Base-by-base conservation (phyloP, 192 early-diverging fungal genomes). In the Podila verticillata region DNA sequence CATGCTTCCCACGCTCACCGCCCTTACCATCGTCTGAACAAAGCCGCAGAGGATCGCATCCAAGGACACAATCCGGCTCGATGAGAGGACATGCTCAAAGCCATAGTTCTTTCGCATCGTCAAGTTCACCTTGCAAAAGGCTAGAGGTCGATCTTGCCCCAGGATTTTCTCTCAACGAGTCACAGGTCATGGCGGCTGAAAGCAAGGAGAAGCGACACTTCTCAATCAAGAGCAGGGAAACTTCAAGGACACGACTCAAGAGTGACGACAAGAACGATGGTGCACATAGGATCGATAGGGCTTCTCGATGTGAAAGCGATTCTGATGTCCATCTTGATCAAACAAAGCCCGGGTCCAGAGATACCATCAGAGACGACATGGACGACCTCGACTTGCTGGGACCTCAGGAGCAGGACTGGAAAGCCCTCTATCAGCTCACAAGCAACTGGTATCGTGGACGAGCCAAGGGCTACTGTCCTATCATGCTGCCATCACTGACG, bases 361-460 rank as follows among this genome's bases (percentile, higher is more conserved):
- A 13, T 0, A n/a, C 8, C 47, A 9, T n/a, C 5, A 13, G 56
- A 48, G 34, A 32, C 29, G 35, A 61, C 5, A 9, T 60, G 19
- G 32, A 35, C 24, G 51, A 54, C 1, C 51, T 24, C 2, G 51
- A 54, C 17, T 9, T 54, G 32, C 20, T 49, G 5, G 26, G 29
- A 31, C 49, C 30, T 35, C 19, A 69, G 8, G 66, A 75, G 39
- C 35, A 78, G 30, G 68, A 78, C 48, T 86, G 84, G 84, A 80
- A 74, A 26, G 81, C 80, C 29, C 60, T 86, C 26, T 88, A 88
- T 57, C 81, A 82, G 22, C 59, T 75, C 29, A 83, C 79, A 5
- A 74, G 68, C 20, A 84, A 85, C 57, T 88, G 87, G 87, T 81
- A 84, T 57, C 68, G 47, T 6, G 84, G 84, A 4, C 60, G 79